Base-by-base conservation (phyloP, 148 eudicot genomes). In the Silene latifolia region DNA sequence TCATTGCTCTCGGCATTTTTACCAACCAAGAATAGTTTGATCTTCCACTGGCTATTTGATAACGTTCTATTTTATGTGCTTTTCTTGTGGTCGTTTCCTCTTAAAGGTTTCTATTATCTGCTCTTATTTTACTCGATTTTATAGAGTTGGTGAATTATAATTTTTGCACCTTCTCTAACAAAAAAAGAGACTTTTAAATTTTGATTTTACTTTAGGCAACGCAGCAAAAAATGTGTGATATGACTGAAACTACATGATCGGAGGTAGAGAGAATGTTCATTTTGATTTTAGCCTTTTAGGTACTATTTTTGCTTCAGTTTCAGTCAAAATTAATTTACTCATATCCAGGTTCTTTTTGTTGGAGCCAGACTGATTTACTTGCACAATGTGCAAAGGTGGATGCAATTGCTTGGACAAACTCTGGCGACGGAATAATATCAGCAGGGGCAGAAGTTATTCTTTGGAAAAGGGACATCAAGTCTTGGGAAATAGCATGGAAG, bases 331-430 rank as follows among this genome's bases (percentile, higher is more conserved):
- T 90, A 83, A 79, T 85, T 90, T 83, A 91, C 97, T 95, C 90
- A 92, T 88, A 96, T 87, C 86, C 99, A 96, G 99, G 99, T 90
- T 96, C 90, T 92, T 96, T 90, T 92, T 92, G 90, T 96, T 96
- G 99, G 99, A 90, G 99, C 84, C 99, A 96, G 98, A 89, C 82
- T 86, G 89, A 97, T 82, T 77, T 81, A 68, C 97, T 96, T 68
- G 85, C 83, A 76, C 98, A 90, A 85, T 81, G 84, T 78, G 76
- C 87, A n/a, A 87, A 90, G 70, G 87, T 87, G 76, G 93, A 92
- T 78, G 87, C 90, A 19, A 81, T 96, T 75, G 85, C 82, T 67
- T 96, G 99, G 99, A 96, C 99, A 8, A 89, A 83, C 73, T 92
- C 97, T 68, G 99, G 97, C 48, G 97, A 96, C 86, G 99, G 99